phyloP scores from a whole-genome alignment of 2,329 filamentous ascomycete species.

The Ophidiomyces ophidiicola region DNA sequence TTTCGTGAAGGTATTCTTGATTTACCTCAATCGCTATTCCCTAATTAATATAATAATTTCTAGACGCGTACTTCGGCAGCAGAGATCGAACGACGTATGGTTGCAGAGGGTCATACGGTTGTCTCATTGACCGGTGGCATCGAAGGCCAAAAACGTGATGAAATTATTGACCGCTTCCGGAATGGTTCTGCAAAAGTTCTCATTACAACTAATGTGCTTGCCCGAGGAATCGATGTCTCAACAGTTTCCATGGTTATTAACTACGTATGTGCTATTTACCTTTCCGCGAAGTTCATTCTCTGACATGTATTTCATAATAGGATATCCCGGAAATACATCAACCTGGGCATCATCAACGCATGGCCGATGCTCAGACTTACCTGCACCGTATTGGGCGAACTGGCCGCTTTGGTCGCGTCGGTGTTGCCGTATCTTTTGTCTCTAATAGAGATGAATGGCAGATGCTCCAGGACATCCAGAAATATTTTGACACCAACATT shows the following conservation, averaged over 20 bases:
- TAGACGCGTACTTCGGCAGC: conserved; percentile 75
- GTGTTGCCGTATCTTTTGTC: conserved; percentile 90
- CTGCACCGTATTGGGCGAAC: conserved; percentile 96
- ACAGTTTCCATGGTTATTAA: conserved; percentile 97
- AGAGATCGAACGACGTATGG: conserved; percentile 77
- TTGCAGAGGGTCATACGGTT: conserved; percentile 78
- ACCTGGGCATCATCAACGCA: conserved; percentile 46
- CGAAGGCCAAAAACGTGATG: conserved; percentile 71
- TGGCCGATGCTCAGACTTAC: conserved; percentile 85
- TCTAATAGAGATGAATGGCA: conserved; percentile 71
- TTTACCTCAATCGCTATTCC: background rate
- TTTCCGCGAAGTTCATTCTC: no score
- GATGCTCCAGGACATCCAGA: conserved; percentile 66
- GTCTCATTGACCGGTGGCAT: conserved; percentile 79
- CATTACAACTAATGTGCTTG: conserved; percentile 93
- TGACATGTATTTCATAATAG: conserved; percentile 17
- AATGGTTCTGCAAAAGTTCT: conserved; percentile 82
- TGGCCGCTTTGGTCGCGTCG: conserved; percentile 89
- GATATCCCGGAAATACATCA: conserved; percentile 58
- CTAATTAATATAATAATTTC: background rate
- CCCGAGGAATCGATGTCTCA: conserved; percentile 86
- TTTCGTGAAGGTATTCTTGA: conserved; percentile 67
- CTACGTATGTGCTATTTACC: conserved; percentile 45
- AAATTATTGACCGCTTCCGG: conserved; percentile 76
- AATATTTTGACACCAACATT: conserved; percentile 68